Base-by-base conservation (phyloP, 768 basidiomycete species). In the Pholiota molesta region DNA sequence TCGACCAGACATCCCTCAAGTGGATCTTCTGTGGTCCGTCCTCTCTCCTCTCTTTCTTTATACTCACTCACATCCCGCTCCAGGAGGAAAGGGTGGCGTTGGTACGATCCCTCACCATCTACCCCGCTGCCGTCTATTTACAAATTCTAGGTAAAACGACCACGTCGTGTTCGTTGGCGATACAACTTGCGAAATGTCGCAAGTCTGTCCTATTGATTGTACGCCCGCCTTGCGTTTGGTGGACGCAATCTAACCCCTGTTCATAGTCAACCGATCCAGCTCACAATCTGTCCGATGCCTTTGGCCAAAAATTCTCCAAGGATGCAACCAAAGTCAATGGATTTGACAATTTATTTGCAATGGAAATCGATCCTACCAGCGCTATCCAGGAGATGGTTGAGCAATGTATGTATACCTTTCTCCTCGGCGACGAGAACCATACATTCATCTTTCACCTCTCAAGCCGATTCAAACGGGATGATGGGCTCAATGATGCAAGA, bases 401-500 rank as follows among this genome's bases (percentile, higher is more conserved):
- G 69, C 89, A 92, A 72, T 96, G 96, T 97, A 69, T 55, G 86
- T 74, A 16, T 21, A 8, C 47, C 11, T 14, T 31, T 60, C 54
- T 57, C 42, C 54, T 52, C 23, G 23, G 35, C 5, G n/a, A 29
- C 23, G 42, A 23, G 28, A 57, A 42, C 45, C 35, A 51, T 13
- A 29, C 57, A 37, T 66, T 47, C 35, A 60, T 40, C 55, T 55
- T 59, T 31, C 9, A 21, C 40, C 28, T 58, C n/a, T 45, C 49
- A 69, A 94, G 92, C 92, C 62, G 92, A 94, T 73, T 86, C 88
- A 67, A 92, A 91, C 70, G 90, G 91, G 11, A 95, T 97, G 82
- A 99, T 99, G 97, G 95, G 95, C 51, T 88, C 91, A 64, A 99
- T 99, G 95, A 97, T 99, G 94, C 97, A 99, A 75, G 97, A 99